phyloP scores from a whole-genome alignment of 495 filamentous ascomycete genomes.

The Elaphomyces granulatus region DNA sequence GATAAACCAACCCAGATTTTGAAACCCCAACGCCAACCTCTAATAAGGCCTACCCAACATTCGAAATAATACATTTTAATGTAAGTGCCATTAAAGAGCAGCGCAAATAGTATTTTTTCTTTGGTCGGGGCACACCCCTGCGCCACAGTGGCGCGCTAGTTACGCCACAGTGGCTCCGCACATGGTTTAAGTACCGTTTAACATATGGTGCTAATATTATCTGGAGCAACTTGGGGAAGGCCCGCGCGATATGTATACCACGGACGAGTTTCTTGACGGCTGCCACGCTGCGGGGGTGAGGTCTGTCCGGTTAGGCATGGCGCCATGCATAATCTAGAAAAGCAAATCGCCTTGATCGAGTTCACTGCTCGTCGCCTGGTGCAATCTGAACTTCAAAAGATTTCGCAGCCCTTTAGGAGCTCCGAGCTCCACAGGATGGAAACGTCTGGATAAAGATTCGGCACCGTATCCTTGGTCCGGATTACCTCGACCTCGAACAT shows the following conservation, averaged over 20 bases:
- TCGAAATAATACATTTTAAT: no score
- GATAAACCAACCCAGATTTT: no score
- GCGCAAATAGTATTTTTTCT: no score
- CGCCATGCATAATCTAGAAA: constrained; percentile 1
- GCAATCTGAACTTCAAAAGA: not conserved
- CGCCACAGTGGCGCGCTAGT: no score
- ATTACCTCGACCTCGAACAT: constrained; percentile 1
- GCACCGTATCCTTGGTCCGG: constrained; percentile 1
- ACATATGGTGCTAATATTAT: constrained; percentile 3
- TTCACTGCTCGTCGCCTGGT: not conserved
- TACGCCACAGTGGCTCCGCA: no score
- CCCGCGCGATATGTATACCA: constrained; percentile 4
- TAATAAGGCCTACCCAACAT: no score
- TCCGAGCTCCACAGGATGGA: not conserved
- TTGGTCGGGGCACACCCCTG: no score
- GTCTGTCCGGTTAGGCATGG: constrained; percentile 1
- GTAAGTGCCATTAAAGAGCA: no score
- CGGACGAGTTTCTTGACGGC: constrained; percentile 3
- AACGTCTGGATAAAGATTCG: constrained; percentile 5
- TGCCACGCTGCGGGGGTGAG: constrained; percentile 4
- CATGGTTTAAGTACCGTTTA: no score
- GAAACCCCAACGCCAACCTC: no score
- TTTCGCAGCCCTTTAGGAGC: no score
- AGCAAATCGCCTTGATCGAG: constrained; percentile 1
- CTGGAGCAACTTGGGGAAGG: not conserved